These are phyloP conservation scores for Leishmania gerbilli DNA, from an alignment of 208 protist genomes.

Conservation along the genomic window DNA sequence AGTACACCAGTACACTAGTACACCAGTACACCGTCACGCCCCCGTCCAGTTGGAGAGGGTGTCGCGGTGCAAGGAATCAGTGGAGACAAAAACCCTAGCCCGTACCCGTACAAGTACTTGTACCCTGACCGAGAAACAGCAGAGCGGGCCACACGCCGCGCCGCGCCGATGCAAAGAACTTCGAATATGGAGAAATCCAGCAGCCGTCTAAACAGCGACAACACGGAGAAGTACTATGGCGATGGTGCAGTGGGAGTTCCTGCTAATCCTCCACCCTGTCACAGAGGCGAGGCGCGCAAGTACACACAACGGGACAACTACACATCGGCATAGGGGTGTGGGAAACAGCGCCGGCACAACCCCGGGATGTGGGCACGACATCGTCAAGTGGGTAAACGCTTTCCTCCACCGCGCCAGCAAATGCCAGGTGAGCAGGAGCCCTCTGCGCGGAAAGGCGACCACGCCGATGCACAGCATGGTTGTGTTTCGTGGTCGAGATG, in stretches of 20 bases:
- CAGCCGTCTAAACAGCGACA: too few species aligned
- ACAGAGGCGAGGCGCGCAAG: too few species aligned
- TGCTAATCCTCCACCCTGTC: too few species aligned
- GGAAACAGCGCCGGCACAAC: neutral
- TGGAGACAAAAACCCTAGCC: neutral
- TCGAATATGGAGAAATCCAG: too few species aligned
- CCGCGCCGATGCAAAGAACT: too few species aligned
- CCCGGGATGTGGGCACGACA: neutral
- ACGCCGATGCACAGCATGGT: neutral
- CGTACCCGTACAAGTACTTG: too few species aligned
- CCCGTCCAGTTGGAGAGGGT: too few species aligned
- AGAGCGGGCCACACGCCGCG: too few species aligned
- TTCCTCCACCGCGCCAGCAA: neutral
- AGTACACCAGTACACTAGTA: too few species aligned
- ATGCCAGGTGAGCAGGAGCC: neutral
- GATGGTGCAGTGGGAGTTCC: too few species aligned
- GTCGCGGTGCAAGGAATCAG: too few species aligned
- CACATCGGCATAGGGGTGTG: neutral
- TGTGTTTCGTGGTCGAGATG: neutral
- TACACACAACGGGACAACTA: neutral
- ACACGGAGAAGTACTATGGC: rapidly evolving
- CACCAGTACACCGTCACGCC: too few species aligned
- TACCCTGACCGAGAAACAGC: rapidly evolving
- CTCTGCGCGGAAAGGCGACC: neutral
- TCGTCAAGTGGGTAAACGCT: neutral